Evolutionary conservation across 139 green algal genomes (phyloP), one percentile per base, ranked within the genome.

Genomic region (Pseudopediastrum boryanum): DNA sequence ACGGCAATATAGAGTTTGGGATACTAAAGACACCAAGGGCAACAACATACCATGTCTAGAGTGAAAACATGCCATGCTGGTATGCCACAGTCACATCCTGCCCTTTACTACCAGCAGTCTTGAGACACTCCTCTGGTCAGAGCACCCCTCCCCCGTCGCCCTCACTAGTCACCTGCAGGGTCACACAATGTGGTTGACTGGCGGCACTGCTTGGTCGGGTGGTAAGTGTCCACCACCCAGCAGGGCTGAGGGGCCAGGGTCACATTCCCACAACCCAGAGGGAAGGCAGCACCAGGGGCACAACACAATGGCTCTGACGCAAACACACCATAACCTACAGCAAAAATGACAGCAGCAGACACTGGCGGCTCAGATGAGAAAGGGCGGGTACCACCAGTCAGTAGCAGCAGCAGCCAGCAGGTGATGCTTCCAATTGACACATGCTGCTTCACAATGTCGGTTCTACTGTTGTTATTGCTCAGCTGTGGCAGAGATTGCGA

Each of bases 151-250:
- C n/a, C n/a, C n/a, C n/a, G n/a, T n/a, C n/a, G n/a, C n/a, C n/a
- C n/a, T n/a, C n/a, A n/a, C n/a, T n/a, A n/a, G n/a, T n/a, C 69
- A 80, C 75, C 51, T 38, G 25, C 19, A 21, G 12, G 10, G 4
- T 4, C 63, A 42, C 85, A 88, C 5, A 88, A 62, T 3, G 79
- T 85, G 54, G 36, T 58, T 16, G 67, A 81, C 10, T 23, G 7
- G 27, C 76, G 64, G 77, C 83, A 87, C 31, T 83, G 74, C 3
- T 83, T 65, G 0, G 80, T 16, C 19, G 85, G 85, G 46, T 62
- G 86, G 80, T 88, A 86, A 3, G 83, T 85, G 72, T 88, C 85
- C 23, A 88, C 83, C 59, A 90, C 71, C 76, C 69, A 90, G 79
- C 85, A 90, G 19, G 82, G 82, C 64, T 61, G 5, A 3, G 58